These are phyloP conservation scores for Eustoma russellianum DNA, from an alignment of 257 asterid genomes.

Conservation along the genomic window DNA sequence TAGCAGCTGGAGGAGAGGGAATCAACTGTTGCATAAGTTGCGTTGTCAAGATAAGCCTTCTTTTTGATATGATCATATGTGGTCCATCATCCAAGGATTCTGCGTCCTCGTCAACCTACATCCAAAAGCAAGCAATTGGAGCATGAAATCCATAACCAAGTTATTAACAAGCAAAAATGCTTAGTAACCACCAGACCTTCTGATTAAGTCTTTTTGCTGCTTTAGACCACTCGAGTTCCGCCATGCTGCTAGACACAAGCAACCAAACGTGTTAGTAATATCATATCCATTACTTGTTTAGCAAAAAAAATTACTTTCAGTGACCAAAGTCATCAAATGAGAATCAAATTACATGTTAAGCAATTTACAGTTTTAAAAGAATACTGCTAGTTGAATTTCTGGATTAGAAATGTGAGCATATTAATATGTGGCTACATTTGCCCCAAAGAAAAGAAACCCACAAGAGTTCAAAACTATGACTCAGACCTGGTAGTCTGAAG, in stretches of 20 bases:
- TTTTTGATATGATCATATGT: slow-evolving; percentile 40
- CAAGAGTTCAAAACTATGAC: slow-evolving; percentile 1
- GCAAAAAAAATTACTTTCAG: too few species aligned
- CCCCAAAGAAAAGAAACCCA: background rate
- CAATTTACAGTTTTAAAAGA: too few species aligned
- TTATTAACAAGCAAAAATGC: slow-evolving; percentile 6
- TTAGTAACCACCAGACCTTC: slow-evolving; percentile 41
- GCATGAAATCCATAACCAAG: background rate
- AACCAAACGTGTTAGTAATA: slow-evolving; percentile 13
- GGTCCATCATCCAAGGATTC: slow-evolving; percentile 51
- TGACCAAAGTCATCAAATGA: too few species aligned
- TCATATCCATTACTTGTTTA: background rate
- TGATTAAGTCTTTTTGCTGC: slow-evolving; percentile 45
- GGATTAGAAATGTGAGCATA: too few species aligned
- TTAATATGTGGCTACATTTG: too few species aligned
- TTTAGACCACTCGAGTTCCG: slow-evolving; percentile 60
- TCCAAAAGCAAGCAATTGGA: slow-evolving; percentile 9
- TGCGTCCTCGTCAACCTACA: slow-evolving; percentile 48
- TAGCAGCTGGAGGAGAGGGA: slow-evolving; percentile 33
- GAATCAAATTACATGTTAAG: too few species aligned
- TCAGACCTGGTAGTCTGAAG: slow-evolving; percentile 44
- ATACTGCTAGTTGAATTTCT: background rate
- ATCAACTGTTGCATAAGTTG: slow-evolving; percentile 83
- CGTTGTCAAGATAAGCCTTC: slow-evolving; percentile 64
- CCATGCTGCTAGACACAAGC: slow-evolving; percentile 37